A percentile compares a stretch with the other conserved stretches of the same genome.
These are phyloP conservation scores for Fusarium tupiense DNA, from an alignment of 2,329 filamentous ascomycete genomes.

Conservation along the genomic window DNA sequence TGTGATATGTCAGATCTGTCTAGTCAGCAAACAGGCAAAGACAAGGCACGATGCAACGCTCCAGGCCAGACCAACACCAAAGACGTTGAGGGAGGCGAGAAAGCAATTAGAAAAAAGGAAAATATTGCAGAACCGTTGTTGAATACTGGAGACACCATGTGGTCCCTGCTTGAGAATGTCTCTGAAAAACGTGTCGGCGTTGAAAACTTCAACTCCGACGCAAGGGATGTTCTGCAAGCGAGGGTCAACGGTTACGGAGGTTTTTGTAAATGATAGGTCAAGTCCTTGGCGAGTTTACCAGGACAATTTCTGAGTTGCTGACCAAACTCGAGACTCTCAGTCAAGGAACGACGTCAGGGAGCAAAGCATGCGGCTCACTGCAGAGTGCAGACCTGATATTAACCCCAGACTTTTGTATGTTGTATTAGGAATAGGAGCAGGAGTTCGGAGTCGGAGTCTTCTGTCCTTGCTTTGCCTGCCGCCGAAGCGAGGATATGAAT, in stretches of 20 bases:
- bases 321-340: constrained; percentile 3
- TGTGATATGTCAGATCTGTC: constrained; percentile 40
- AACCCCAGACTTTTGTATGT: constrained; percentile 13
- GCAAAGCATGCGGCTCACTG: constrained; percentile 18
- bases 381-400: constrained; percentile 5
- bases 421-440: not conserved
- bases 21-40: constrained; percentile 26
- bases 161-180: constrained; percentile 30
- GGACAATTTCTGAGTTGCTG: not conserved
- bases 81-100: constrained; percentile 10
- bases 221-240: constrained; percentile 11
- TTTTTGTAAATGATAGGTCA: constrained; percentile 8
- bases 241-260: not conserved
- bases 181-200: constrained; percentile 32
- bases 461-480: constrained; percentile 23
- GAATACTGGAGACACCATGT: constrained; percentile 21
- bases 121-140: constrained; percentile 7
- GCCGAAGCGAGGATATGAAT: constrained; percentile 28
- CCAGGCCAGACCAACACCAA: constrained; percentile 19
- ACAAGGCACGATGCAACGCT: constrained; percentile 38
- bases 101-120: constrained; percentile 1
- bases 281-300: not conserved
- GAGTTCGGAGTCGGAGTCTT: not conserved
- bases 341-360: constrained; percentile 11
- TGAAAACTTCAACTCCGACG: not conserved